phyloP scores from a whole-genome alignment of 2,329 filamentous ascomycete species.

The Pyrenophora seminiperda region DNA sequence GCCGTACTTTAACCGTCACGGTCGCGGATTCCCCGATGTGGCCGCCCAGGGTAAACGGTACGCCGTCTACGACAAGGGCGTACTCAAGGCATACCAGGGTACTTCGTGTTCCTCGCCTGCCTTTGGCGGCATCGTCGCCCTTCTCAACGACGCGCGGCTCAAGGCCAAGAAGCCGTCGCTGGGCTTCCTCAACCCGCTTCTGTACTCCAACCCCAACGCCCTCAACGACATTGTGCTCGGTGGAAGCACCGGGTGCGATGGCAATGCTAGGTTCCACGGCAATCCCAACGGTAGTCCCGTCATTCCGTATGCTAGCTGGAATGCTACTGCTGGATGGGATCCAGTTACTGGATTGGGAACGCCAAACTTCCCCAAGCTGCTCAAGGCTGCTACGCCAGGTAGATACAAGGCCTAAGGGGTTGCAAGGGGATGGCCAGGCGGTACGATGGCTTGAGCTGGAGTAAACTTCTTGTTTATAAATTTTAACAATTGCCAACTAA shows the following conservation, averaged over 20 bases:
- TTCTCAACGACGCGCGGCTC: constrained; percentile 66
- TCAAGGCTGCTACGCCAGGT: constrained; percentile 34
- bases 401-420: constrained; percentile 26
- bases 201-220: constrained; percentile 56
- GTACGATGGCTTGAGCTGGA: too few relatives aligned
- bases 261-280: constrained; percentile 31
- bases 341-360: constrained; percentile 41
- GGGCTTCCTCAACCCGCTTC: constrained; percentile 65
- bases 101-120: constrained; percentile 63
- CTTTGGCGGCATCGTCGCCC: constrained; percentile 61
- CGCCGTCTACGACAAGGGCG: constrained; percentile 47
- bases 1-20: constrained; percentile 58
- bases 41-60: constrained; percentile 58
- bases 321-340: constrained; percentile 44
- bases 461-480: too few relatives aligned
- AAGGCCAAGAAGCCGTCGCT: constrained; percentile 55
- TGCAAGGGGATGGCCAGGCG: background rate
- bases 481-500: too few relatives aligned
- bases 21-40: constrained; percentile 67
- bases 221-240: constrained; percentile 55
- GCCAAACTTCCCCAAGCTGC: constrained; percentile 38
- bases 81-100: constrained; percentile 45
- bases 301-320: constrained; percentile 39
- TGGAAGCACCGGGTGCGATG: constrained; percentile 46
- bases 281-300: constrained; percentile 38